phyloP scores from a whole-genome alignment of 345 rosid species.

The Euphorbia pulcherrima region DNA sequence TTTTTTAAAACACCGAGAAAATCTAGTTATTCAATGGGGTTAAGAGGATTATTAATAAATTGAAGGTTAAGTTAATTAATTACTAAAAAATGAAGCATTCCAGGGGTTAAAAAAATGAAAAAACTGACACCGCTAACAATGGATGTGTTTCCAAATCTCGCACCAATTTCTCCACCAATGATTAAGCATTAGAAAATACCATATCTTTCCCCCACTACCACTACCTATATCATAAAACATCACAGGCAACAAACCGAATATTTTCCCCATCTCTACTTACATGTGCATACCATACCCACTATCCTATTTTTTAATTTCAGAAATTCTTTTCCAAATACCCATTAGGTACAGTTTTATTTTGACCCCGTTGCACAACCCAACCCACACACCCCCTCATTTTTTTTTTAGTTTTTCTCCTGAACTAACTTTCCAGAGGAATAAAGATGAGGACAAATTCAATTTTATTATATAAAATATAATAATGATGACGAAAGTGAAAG shows the following conservation, averaged over 20 bases:
- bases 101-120: background rate
- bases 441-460: background rate
- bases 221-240: background rate
- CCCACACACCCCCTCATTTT: constrained; percentile 4
- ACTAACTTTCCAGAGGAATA: background rate
- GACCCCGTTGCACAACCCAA: background rate
- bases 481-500: constrained; percentile 12
- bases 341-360: background rate
- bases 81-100: background rate
- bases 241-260: constrained; percentile 17
- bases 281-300: constrained; percentile 26
- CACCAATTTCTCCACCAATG: constrained; percentile 26
- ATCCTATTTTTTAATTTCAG: background rate
- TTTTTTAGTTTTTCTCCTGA: background rate
- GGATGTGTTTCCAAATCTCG: constrained; percentile 30
- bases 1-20: no score
- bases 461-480: background rate
- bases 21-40: no score
- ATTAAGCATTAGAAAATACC: constrained; percentile 28
- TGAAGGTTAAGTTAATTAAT: background rate
- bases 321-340: constrained; percentile 7
- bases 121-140: constrained; percentile 7
- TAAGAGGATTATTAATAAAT: no score
- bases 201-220: constrained; percentile 13
- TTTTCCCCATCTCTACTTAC: constrained; percentile 13